phyloP scores from a whole-genome alignment of 352 stramenopile species.

The Phytophthora sojae region DNA sequence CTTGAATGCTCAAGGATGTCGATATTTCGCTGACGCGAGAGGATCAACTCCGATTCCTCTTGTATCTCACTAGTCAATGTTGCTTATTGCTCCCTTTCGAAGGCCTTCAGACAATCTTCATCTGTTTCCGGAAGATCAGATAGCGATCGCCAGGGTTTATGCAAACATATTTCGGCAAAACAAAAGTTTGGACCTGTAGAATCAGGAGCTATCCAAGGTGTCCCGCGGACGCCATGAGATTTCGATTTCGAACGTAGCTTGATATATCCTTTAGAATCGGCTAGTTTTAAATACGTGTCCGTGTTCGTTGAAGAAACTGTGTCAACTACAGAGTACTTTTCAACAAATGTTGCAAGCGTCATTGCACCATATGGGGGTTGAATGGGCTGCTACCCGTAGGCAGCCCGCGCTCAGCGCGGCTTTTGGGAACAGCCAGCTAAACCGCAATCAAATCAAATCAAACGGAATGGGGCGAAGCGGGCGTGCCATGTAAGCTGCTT shows the following conservation, averaged over 20 bases:
- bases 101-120: neutral
- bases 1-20: neutral
- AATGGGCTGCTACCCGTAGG: too few relatives aligned
- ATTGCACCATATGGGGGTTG: too few relatives aligned
- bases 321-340: too few relatives aligned
- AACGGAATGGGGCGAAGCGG: too few relatives aligned
- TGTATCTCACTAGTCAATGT: neutral
- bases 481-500: neutral
- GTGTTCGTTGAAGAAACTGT: neutral
- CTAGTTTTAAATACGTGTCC: neutral
- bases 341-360: too few relatives aligned
- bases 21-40: neutral
- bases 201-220: slow-evolving; percentile 2
- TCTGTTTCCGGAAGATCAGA: neutral
- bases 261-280: slow-evolving; percentile 1
- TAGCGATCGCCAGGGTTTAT: neutral
- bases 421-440: too few relatives aligned
- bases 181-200: neutral
- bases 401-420: too few relatives aligned
- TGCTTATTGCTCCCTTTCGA: neutral
- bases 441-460: too few relatives aligned
- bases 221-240: neutral
- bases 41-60: neutral
- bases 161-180: slow-evolving; percentile 8
- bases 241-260: slow-evolving; percentile 3